A percentile compares a stretch with the other conserved stretches of the same genome.
phyloP scores from a whole-genome alignment of 768 basidiomycete species.

The Lactarius sp. region DNA sequence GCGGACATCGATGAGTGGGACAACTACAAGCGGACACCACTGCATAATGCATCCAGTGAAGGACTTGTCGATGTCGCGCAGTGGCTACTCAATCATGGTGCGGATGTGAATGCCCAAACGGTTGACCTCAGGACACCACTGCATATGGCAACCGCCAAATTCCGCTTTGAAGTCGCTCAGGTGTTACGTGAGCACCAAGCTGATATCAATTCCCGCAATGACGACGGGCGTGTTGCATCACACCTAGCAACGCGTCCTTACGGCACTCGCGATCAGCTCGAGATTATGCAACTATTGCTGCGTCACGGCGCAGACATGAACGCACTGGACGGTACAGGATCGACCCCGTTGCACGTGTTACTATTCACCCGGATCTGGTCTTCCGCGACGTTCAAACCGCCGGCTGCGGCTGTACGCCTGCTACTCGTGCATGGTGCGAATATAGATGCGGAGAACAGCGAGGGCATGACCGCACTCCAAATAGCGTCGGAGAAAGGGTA shows the following conservation, averaged over 20 bases:
- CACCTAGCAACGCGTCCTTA: neutral
- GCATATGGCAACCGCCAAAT: accelerated
- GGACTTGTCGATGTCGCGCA: neutral
- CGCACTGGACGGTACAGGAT: neutral
- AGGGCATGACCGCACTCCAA: neutral
- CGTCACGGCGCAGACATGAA: neutral
- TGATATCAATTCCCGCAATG: neutral
- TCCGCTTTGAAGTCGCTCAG: neutral
- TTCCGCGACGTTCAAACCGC: neutral
- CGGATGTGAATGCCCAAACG: neutral
- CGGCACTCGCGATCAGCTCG: neutral
- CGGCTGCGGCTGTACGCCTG: neutral
- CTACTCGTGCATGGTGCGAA: neutral
- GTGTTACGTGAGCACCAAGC: neutral
- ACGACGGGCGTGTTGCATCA: neutral
- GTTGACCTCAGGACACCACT: neutral
- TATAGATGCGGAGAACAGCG: neutral
- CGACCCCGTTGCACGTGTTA: neutral
- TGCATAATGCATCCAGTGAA: accelerated
- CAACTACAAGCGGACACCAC: accelerated
- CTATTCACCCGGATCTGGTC: accelerated
- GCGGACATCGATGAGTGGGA: neutral
- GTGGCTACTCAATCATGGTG: neutral
- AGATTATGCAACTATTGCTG: neutral
- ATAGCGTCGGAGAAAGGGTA: neutral